Evolutionary conservation across 2,329 filamentous ascomycete species (phyloP).

Genomic region (Trichoderma endophyticum): DNA sequence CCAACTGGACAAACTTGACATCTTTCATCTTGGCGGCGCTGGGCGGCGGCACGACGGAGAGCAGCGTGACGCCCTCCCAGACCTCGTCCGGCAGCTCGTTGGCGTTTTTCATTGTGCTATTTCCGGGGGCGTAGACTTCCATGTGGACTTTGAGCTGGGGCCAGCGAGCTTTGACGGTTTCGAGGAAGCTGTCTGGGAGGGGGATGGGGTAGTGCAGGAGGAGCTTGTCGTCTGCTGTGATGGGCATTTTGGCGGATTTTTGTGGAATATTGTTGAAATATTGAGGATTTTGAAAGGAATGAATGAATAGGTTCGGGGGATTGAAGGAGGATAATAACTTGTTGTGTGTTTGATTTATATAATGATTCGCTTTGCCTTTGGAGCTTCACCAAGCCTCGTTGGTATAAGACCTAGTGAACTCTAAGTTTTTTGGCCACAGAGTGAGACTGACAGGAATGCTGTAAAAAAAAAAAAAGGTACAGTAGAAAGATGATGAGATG

Average conservation of each 20-base stretch:
- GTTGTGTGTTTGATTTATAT: not conserved
- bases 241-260: slow-evolving; percentile 19
- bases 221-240: slow-evolving; percentile 38
- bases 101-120: slow-evolving; percentile 21
- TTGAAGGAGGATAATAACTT: not conserved
- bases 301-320: too few species aligned
- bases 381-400: not conserved
- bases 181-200: slow-evolving; percentile 35
- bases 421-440: not conserved
- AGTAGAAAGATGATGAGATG: not conserved
- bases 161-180: slow-evolving; percentile 31
- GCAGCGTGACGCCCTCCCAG: slow-evolving; percentile 42
- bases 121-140: slow-evolving; percentile 24
- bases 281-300: not conserved
- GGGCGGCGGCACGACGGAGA: slow-evolving; percentile 34
- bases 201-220: slow-evolving; percentile 36
- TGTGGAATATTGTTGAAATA: too few species aligned
- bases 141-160: slow-evolving; percentile 40
- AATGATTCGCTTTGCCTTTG: not conserved
- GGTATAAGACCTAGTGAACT: slow-evolving; percentile 10
- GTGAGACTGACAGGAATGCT: not conserved
- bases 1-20: slow-evolving; percentile 45
- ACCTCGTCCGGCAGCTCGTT: slow-evolving; percentile 31
- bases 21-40: slow-evolving; percentile 31
- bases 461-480: too few species aligned